Conservation (phyloP, 345 rosid species). For the Bruguiera sexangula region DNA sequence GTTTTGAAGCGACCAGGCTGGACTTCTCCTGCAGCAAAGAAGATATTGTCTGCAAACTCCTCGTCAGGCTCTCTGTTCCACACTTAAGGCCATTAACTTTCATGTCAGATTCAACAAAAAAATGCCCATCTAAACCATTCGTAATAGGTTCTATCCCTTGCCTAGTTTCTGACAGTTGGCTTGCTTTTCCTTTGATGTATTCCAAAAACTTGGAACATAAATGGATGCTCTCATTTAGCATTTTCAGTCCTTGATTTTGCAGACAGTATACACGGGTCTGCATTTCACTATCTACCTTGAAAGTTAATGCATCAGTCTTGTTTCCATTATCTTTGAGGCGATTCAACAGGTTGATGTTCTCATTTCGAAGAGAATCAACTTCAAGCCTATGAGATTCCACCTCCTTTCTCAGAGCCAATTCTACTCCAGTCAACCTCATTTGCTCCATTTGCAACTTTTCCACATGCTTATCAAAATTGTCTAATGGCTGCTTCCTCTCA, state of each 20-base stretch:
- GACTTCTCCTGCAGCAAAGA: slow-evolving; percentile 64
- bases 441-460: slow-evolving; percentile 71
- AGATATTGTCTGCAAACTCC: slow-evolving; percentile 70
- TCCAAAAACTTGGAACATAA: slow-evolving; percentile 63
- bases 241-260: slow-evolving; percentile 74
- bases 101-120: slow-evolving; percentile 66
- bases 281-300: slow-evolving; percentile 75
- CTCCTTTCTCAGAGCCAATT: slow-evolving; percentile 75
- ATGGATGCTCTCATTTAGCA: slow-evolving; percentile 58
- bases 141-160: slow-evolving; percentile 31
- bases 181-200: slow-evolving; percentile 50
- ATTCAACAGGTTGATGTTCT: slow-evolving; percentile 70
- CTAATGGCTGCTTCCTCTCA: slow-evolving; percentile 43
- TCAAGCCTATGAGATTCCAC: slow-evolving; percentile 59
- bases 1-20: slow-evolving; percentile 37
- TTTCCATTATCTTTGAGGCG: slow-evolving; percentile 63
- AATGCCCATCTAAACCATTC: slow-evolving; percentile 58
- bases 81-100: slow-evolving; percentile 68
- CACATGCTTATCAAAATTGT: slow-evolving; percentile 43
- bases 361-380: slow-evolving; percentile 73
- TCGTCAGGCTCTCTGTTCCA: slow-evolving; percentile 61
- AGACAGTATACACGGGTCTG: slow-evolving; percentile 53
- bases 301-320: slow-evolving; percentile 46
- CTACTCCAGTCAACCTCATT: slow-evolving; percentile 76
- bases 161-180: slow-evolving; percentile 44